Percentiles rank a stretch among this genome's conserved stretches.
Evolutionary conservation across 169 alveolate species (phyloP).

Genomic region (Plasmodium blacklocki): DNA sequence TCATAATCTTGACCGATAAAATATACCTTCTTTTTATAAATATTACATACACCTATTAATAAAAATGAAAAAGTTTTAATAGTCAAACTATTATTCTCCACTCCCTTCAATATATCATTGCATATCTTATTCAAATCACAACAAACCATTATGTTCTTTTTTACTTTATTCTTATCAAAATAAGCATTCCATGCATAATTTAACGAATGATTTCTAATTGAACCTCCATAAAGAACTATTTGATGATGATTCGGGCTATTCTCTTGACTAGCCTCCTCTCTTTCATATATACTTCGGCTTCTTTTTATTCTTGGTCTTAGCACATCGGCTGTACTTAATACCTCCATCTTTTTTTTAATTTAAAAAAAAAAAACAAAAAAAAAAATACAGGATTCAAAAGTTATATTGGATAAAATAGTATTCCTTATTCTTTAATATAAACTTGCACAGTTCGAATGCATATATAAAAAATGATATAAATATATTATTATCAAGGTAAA

Average conservation of each 20-base stretch:
- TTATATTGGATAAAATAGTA: neutral
- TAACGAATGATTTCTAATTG: conserved; percentile 52
- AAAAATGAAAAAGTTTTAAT: conserved; percentile 68
- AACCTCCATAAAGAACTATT: conserved; percentile 43
- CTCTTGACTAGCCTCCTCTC: conserved; percentile 44
- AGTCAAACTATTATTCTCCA: conserved; percentile 69
- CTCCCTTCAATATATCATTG: conserved; percentile 57
- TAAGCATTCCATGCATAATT: conserved; percentile 77
- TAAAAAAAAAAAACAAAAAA: neutral
- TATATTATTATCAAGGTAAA: neutral
- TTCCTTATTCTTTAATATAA: too few relatives aligned
- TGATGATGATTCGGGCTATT: conserved; percentile 26
- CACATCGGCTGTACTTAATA: conserved; percentile 20
- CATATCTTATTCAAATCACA: conserved; percentile 73
- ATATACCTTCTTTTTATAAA: conserved; percentile 71
- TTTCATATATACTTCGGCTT: conserved; percentile 61
- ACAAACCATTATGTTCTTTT: conserved; percentile 73
- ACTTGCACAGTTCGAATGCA: neutral
- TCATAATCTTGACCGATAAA: conserved; percentile 73
- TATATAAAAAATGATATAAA: neutral
- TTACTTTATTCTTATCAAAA: conserved; percentile 72
- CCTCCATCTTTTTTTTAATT: conserved; percentile 49
- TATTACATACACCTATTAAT: conserved; percentile 72
- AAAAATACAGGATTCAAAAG: neutral
- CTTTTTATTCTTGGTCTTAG: conserved; percentile 58